These are phyloP conservation scores for Grigorovia transvaalensis DNA, from an alignment of 805 yeast species.

Conservation along the genomic window DNA sequence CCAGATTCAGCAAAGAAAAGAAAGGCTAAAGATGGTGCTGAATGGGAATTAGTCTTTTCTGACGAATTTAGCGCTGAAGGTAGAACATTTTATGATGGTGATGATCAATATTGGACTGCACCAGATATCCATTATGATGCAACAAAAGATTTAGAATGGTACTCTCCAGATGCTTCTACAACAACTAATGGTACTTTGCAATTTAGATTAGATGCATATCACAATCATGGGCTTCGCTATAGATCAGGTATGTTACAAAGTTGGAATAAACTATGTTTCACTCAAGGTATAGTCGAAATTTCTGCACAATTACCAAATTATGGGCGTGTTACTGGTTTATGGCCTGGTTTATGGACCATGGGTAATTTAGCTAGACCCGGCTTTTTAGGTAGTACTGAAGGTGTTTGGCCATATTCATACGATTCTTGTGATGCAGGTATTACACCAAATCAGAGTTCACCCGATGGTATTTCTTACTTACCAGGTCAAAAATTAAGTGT, in stretches of 20 bases:
- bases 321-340: slow-evolving; percentile 70
- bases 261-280: slow-evolving; percentile 86
- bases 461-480: slow-evolving; percentile 78
- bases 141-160: slow-evolving; percentile 89
- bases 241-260: slow-evolving; percentile 87
- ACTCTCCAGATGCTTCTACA: slow-evolving; percentile 79
- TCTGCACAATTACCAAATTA: slow-evolving; percentile 71
- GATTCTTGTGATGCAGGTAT: slow-evolving; percentile 87
- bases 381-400: slow-evolving; percentile 75
- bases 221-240: slow-evolving; percentile 69
- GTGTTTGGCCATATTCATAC: slow-evolving; percentile 92
- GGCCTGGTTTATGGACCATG: slow-evolving; percentile 97
- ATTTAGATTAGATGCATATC: slow-evolving; percentile 69
- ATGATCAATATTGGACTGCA: slow-evolving; percentile 86
- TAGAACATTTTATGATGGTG: slow-evolving; percentile 80
- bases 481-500: slow-evolving; percentile 72
- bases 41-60: slow-evolving; percentile 72
- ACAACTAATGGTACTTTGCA: slow-evolving; percentile 65
- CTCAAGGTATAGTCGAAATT: slow-evolving; percentile 71
- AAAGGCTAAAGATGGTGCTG: slow-evolving; percentile 47
- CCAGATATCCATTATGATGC: slow-evolving; percentile 78
- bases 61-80: slow-evolving; percentile 90
- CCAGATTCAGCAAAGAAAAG: slow-evolving; percentile 41
- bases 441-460: slow-evolving; percentile 83
- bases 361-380: slow-evolving; percentile 94